Base-by-base conservation (phyloP, 2,329 filamentous ascomycete species). In the Nothophoma quercina region DNA sequence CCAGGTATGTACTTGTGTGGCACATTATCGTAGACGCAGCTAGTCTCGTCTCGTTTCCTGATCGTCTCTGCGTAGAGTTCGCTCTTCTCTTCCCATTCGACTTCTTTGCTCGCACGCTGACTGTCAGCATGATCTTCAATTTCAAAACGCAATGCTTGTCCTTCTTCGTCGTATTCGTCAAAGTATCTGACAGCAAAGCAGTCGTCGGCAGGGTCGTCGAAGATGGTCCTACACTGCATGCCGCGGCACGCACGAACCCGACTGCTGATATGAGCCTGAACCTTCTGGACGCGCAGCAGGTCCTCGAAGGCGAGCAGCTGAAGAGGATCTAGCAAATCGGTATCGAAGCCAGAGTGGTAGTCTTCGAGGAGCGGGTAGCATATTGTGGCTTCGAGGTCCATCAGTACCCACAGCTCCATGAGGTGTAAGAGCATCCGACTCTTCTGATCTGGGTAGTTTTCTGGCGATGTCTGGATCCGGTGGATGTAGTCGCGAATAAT, bases 331-430 rank as follows among this genome's bases (percentile, higher is more conserved):
- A 90, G 69, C 0, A 82, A 62, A 3, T 79, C 73, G 0, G 80
- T 69, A 0, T 68, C 56, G 38, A 90, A 82, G 0, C 75, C 72
- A 0, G 85, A 83, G 10, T 81, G 74, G 44, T 81, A 86, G 0
- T 83, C 70, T 0, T 40, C 23, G 0, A 90, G 68, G 0, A 88
- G 64, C 0, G 80, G 79, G 38, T 76, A 83, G 0, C 56, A 54
- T 0, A 35, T 9, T 0, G 76, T 68, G 0, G 81, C 79, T n/a
- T 64, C 68, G 9, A 72, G 60, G 55, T 90, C 87, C 65, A 88
- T 78, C 1, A 66, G 60, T 3, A 81, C 65, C 86, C 86, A 90
- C 0, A 86, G 58, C 41, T 84, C 80, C 63, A 88, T 79, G 0
- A 85, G 34, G 7, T 73, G 77, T 1, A 89, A 74, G 0, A 88